These are phyloP conservation scores for Kodamaea lidongshanica DNA, from an alignment of 805 yeast species.

Conservation along the genomic window DNA sequence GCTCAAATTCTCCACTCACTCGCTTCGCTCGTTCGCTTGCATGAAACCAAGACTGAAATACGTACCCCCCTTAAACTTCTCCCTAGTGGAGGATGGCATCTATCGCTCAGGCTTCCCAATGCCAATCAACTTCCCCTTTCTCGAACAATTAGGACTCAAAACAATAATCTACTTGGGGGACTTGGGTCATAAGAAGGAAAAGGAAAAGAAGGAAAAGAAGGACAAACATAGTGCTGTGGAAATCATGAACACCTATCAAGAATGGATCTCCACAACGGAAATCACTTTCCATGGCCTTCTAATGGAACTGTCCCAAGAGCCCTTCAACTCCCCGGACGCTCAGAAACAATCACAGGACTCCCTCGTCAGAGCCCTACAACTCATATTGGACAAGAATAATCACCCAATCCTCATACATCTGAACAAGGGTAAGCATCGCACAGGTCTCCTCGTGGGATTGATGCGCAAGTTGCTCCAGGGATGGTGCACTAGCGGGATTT, in stretches of 20 bases:
- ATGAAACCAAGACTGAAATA: slow-evolving; percentile 17
- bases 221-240: slow-evolving; percentile 49
- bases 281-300: slow-evolving; percentile 54
- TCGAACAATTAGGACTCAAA: slow-evolving; percentile 59
- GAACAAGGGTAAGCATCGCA: slow-evolving; percentile 95
- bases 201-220: slow-evolving; percentile 20
- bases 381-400: slow-evolving; percentile 58
- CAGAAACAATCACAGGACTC: slow-evolving; percentile 36
- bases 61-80: slow-evolving; percentile 90
- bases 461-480: slow-evolving; percentile 82
- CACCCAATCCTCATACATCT: slow-evolving; percentile 89
- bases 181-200: slow-evolving; percentile 22
- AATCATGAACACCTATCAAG: slow-evolving; percentile 50
- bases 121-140: slow-evolving; percentile 74
- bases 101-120: slow-evolving; percentile 94
- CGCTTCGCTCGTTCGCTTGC: too few species aligned
- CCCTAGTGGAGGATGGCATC: slow-evolving; percentile 79
- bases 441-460: slow-evolving; percentile 88
- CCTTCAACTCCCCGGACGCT: slow-evolving; percentile 53
- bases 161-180: slow-evolving; percentile 85
- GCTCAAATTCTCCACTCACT: too few species aligned
- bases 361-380: slow-evolving; percentile 49
- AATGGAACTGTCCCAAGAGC: slow-evolving; percentile 72
- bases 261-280: slow-evolving; percentile 54
- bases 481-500: slow-evolving; percentile 89